Evolutionary conservation across 257 asterid genomes (phyloP), one percentile per base, ranked within the genome.

Genomic region (Euphrasia confusa): DNA sequence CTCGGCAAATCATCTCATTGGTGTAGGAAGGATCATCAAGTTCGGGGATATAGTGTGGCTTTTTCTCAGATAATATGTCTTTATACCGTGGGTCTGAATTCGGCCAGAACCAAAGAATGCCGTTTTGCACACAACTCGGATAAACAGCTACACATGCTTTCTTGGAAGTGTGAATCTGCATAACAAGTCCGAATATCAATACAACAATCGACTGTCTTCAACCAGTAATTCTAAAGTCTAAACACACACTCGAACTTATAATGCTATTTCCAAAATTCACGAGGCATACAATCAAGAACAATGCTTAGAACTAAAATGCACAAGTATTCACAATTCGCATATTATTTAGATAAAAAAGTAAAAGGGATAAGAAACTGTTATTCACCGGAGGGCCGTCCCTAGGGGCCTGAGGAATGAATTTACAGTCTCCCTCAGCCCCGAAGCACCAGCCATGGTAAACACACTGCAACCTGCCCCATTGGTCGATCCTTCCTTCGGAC

Each of bases 401-500:
- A 3, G 94, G 95, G 1, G 95, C 95, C 66, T 90, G 97, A 61
- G 95, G 97, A 40, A 90, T 87, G 48, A 87, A 72, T 68, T 87
- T 83, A 77, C 97, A 90, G 63, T 84, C 95, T 27, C 97, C 97
- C 28, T 88, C 63, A 35, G 92, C 90, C 52, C 72, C 77, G 68
- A 90, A 90, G 66, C 96, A 87, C 95, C 97, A 90, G 3, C 95
- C 97, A 70, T 90, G 96, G 75, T 90, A 90, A 27, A 90, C 97
- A 71, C 97, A 90, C 74, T 87, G 97, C 80, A 87, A 74, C 72
- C 96, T 78, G 0, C 97, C 97, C 92, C 87, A 80, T 8, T 83
- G 96, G 81, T 90, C 97, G 63, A 90, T 90, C 74, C 97, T 87
- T 62, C 97, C 97, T 56, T 87, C 93, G 32, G 95, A 87, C 42